Conservation (phyloP, 805 yeast species). For the Saturnispora zaruensis region DNA sequence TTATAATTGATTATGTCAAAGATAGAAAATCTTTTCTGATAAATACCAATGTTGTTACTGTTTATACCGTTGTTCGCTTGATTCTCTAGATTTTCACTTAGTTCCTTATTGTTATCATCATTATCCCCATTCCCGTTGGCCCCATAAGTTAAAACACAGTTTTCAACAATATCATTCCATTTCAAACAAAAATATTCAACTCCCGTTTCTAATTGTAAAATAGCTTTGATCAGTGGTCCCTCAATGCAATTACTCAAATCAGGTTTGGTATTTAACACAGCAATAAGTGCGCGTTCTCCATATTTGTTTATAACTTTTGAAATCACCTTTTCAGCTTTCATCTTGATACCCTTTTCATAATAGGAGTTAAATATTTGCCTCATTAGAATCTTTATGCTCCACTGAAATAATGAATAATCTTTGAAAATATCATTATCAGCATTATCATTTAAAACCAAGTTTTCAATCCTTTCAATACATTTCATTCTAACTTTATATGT, state of each 20-base stretch:
- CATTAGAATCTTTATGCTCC: conserved; percentile 7
- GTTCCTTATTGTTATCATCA: background rate
- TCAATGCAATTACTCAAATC: background rate
- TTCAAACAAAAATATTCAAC: background rate
- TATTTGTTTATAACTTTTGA: background rate
- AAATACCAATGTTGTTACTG: background rate
- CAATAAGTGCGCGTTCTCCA: background rate
- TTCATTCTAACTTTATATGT: background rate
- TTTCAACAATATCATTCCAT: background rate
- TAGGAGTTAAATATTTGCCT: conserved; percentile 3
- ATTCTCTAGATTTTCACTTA: background rate
- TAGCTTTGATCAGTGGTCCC: background rate
- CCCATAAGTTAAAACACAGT: background rate
- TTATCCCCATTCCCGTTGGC: background rate
- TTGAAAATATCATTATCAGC: background rate
- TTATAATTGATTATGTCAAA: background rate
- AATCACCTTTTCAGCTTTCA: background rate
- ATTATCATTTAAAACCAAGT: background rate
- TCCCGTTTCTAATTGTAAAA: background rate
- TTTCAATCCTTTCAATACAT: conserved; percentile 2
- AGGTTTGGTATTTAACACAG: background rate
- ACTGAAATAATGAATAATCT: conserved; percentile 2
- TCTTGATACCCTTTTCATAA: background rate
- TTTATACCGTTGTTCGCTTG: background rate
- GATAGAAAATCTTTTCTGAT: too few species aligned